Evolutionary conservation across 192 early-diverging fungal species (phyloP).

Genomic region (Backusella tuberculispora): DNA sequence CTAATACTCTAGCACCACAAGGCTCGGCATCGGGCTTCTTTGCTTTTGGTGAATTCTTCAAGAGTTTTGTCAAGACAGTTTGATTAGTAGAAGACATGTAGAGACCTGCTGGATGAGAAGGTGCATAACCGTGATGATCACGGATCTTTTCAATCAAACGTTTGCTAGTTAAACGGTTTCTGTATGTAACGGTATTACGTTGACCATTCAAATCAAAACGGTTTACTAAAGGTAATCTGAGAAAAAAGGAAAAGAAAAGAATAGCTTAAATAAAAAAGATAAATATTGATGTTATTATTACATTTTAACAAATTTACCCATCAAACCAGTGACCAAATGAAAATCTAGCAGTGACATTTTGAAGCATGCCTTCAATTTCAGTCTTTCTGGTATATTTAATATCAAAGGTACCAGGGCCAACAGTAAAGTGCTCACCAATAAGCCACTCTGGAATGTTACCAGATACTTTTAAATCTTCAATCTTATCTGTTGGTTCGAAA

Average conservation of each 20-base stretch:
- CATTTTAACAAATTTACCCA: conserved; percentile 40
- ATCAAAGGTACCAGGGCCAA: conserved; percentile 72
- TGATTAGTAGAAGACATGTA: conserved; percentile 73
- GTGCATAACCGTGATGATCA: conserved; percentile 69
- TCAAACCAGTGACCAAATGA: conserved; percentile 76
- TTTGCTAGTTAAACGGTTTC: conserved; percentile 64
- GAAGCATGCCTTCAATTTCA: conserved; percentile 56
- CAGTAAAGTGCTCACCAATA: conserved; percentile 64
- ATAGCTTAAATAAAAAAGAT: not conserved
- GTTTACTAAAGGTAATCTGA: conserved; percentile 68
- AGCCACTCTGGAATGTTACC: conserved; percentile 70
- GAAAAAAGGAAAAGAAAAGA: not conserved
- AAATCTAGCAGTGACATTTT: conserved; percentile 70
- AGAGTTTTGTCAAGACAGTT: conserved; percentile 65
- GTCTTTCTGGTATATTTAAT: conserved; percentile 65
- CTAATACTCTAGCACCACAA: conserved; percentile 64
- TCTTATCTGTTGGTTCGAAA: conserved; percentile 48
- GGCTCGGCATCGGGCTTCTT: conserved; percentile 70
- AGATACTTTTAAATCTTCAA: conserved; percentile 51
- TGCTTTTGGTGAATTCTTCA: conserved; percentile 54
- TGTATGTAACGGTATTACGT: conserved; percentile 59
- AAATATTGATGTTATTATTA: not conserved
- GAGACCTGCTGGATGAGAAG: conserved; percentile 66
- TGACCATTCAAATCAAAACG: conserved; percentile 66
- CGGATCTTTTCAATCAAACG: conserved; percentile 66